Evolutionary conservation across 352 stramenopile genomes (phyloP).

Genomic region (Pythium apleroticum): DNA sequence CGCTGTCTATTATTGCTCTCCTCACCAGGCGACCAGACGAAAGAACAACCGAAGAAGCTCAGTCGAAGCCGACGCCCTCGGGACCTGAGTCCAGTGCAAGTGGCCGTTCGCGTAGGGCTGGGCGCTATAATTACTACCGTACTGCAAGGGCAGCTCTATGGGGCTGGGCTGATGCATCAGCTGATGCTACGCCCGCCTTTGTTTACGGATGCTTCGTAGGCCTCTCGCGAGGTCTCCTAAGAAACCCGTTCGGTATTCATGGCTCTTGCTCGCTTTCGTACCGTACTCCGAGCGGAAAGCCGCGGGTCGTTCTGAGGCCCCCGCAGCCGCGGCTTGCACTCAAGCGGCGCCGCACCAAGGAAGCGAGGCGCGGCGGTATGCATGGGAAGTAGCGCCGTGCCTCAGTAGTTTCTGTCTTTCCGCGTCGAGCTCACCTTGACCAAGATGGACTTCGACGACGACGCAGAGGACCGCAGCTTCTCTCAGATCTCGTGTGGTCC

Average conservation of each 20-base stretch:
- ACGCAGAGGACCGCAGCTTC: conserved; percentile 40
- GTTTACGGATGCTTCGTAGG: neutral
- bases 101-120: neutral
- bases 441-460: conserved; percentile 26
- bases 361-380: conserved; percentile 4
- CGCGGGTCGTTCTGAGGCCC: conserved; percentile 1
- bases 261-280: neutral
- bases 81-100: neutral
- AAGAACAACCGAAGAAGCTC: neutral
- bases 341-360: neutral
- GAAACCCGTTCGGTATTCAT: conserved; percentile 12
- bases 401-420: conserved; percentile 16
- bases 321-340: neutral
- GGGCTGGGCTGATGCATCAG: neutral
- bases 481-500: conserved; percentile 58
- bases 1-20: neutral
- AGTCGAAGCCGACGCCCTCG: no score
- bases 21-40: neutral
- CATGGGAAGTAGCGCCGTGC: neutral
- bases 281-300: neutral
- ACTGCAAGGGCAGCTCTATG: no score
- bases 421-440: conserved; percentile 15
- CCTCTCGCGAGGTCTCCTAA: conserved; percentile 6
- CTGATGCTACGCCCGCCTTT: neutral
- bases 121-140: conserved; percentile 1